Base-by-base conservation (phyloP, 176 grass and related monocot species). In the Hsuehochloa calcarea region DNA sequence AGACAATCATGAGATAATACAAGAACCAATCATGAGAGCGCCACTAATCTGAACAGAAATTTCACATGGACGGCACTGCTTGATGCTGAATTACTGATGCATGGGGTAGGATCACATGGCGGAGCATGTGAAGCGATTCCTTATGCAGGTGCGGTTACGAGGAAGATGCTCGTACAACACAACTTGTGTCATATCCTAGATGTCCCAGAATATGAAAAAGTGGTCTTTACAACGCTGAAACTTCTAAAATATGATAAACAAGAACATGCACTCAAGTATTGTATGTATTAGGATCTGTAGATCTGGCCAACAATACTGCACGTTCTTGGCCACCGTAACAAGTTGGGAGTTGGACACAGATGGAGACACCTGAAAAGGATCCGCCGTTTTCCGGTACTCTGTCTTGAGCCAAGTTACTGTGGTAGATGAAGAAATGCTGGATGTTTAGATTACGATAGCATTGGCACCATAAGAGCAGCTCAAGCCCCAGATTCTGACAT, bases 61-160 rank as follows among this genome's bases (percentile, higher is more conserved):
- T 68, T 63, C 82, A 81, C 70, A 76, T 85, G 87, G 37, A 26
- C 13, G 3, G 22, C 60, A 37, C 47, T 6, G 41, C 22, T 26
- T 10, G 37, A 68, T 37, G 72, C 16, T 15, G 40, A 45, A 16
- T 15, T 44, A 39, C 39, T 6, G 46, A 74, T 74, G 29, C 20
- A 23, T 5, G 5, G 5, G 2, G 2, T 15, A 34, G 46, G 27
- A 15, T 80, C 82, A 77, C 88, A 85, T 85, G 88, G 78, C 8
- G 16, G n/a, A 37, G 63, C 71, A 77, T 65, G 88, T 77, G 78
- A 77, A 22, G 37, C 44, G 37, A 86, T 86, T 37, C 88, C 17
- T 70, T 27, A 13, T 19, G 64, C 71, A 56, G 27, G 55, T 68
- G 20, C 79, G 39, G 62, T 22, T 51, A 69, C 41, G 14, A 82